These are phyloP conservation scores for Parietaria judaica DNA, from an alignment of 306 rosid genomes.

Conservation along the genomic window DNA sequence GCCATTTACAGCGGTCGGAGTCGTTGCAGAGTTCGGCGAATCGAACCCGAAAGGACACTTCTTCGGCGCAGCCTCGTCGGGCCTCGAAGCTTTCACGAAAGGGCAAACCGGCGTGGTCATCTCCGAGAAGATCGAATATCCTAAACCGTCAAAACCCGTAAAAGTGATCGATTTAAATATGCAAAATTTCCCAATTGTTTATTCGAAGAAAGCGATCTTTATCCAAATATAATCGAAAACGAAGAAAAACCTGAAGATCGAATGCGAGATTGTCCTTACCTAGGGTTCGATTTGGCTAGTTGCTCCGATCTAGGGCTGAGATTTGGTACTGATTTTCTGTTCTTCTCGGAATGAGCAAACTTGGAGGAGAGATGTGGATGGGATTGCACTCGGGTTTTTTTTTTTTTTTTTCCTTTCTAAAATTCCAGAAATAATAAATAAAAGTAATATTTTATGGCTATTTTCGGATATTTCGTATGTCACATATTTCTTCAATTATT, in stretches of 20 bases:
- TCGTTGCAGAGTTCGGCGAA: background rate
- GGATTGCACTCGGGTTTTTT: background rate
- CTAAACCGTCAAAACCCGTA: background rate
- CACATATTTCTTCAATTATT: too few species aligned
- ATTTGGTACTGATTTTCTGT: background rate
- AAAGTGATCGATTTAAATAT: too few species aligned
- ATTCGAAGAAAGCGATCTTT: background rate
- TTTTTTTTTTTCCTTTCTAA: background rate
- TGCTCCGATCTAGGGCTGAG: background rate
- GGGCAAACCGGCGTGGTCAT: constrained; percentile 92
- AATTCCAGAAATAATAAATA: too few species aligned
- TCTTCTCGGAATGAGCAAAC: background rate
- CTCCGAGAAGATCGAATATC: constrained; percentile 1
- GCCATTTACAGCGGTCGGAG: background rate
- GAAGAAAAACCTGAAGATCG: background rate
- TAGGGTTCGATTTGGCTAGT: background rate
- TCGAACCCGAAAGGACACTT: constrained; percentile 28
- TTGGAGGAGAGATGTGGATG: background rate
- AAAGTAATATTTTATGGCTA: too few species aligned
- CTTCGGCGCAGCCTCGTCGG: constrained; percentile 48
- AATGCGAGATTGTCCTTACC: background rate
- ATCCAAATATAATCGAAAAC: background rate
- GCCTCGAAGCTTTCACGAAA: constrained; percentile 77
- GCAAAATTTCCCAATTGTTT: background rate
- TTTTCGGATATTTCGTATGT: too few species aligned